Evolutionary conservation across 208 protist species (phyloP).

Genomic region (Trichomonas tenax): DNA sequence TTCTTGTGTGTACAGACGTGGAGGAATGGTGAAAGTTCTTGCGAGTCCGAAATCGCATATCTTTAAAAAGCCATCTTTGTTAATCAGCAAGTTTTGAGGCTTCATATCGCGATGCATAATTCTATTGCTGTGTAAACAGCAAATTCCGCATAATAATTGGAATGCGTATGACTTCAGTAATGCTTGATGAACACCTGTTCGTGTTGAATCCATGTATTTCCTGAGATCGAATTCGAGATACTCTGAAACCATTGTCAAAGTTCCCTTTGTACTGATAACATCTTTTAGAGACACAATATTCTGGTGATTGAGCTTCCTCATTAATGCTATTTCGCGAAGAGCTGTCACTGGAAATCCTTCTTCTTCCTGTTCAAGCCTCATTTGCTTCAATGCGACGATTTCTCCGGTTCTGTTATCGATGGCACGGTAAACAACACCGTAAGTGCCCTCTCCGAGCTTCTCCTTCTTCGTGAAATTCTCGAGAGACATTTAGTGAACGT

Average conservation of each 20-base stretch:
- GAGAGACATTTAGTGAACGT: background rate
- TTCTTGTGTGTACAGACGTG: constrained; percentile 40
- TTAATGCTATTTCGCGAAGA: constrained; percentile 46
- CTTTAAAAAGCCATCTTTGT: constrained; percentile 38
- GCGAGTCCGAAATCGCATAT: constrained; percentile 55
- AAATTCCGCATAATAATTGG: background rate
- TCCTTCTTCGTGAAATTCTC: background rate
- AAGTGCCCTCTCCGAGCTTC: constrained; percentile 76
- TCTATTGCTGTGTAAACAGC: background rate
- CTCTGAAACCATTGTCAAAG: background rate
- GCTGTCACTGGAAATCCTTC: constrained; percentile 35
- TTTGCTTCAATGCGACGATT: constrained; percentile 38
- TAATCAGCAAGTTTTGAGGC: constrained; percentile 18
- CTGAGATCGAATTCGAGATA: background rate
- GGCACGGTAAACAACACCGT: constrained; percentile 85
- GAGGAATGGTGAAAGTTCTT: constrained; percentile 37
- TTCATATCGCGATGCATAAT: constrained; percentile 23
- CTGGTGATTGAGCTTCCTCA: constrained; percentile 32
- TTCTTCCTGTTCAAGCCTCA: constrained; percentile 34
- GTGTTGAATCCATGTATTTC: background rate
- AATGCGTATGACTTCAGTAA: constrained; percentile 14
- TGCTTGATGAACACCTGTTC: background rate
- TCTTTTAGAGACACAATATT: constrained; percentile 39
- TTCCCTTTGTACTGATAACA: background rate
- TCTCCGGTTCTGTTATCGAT: constrained; percentile 48